Conservation (phyloP, 495 filamentous ascomycete species). For the Penicillium simplicissimum region DNA sequence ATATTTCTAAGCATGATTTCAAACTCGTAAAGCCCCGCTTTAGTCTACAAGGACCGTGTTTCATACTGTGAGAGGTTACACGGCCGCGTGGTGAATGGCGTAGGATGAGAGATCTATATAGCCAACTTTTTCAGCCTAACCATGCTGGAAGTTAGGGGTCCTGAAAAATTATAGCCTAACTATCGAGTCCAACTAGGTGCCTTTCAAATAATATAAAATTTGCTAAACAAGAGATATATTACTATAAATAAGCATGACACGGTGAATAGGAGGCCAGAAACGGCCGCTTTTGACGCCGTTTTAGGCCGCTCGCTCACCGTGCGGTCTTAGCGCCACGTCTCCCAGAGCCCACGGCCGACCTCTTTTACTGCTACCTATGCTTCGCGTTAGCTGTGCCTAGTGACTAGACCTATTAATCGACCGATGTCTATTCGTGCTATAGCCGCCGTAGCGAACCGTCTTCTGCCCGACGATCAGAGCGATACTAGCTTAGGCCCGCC, state of each 20-base stretch:
- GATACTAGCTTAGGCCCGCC: no score
- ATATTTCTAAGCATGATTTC: no score
- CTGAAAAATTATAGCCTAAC: no score
- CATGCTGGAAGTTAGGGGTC: no score
- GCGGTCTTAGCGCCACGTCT: conserved; percentile 22
- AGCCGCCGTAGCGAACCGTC: conserved; percentile 9
- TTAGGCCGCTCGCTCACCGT: conserved; percentile 20
- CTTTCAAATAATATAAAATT: no score
- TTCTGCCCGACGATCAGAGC: no score
- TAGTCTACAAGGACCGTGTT: neutral
- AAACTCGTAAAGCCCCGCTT: no score
- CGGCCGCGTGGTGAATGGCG: conserved; percentile 5
- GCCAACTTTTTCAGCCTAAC: neutral
- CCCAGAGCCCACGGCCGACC: no score
- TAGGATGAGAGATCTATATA: neutral
- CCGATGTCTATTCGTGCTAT: conserved; percentile 14
- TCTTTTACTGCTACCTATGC: no score
- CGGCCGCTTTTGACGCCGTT: conserved; percentile 21
- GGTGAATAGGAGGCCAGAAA: conserved; percentile 26
- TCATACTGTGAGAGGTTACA: conserved; percentile 1
- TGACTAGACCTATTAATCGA: conserved; percentile 12
- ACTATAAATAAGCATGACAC: conserved; percentile 17
- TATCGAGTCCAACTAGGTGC: no score
- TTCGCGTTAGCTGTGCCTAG: conserved; percentile 17
- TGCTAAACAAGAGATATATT: no score